Evolutionary conservation across 139 green algal genomes (phyloP).

Genomic region (Closterium sp.): DNA sequence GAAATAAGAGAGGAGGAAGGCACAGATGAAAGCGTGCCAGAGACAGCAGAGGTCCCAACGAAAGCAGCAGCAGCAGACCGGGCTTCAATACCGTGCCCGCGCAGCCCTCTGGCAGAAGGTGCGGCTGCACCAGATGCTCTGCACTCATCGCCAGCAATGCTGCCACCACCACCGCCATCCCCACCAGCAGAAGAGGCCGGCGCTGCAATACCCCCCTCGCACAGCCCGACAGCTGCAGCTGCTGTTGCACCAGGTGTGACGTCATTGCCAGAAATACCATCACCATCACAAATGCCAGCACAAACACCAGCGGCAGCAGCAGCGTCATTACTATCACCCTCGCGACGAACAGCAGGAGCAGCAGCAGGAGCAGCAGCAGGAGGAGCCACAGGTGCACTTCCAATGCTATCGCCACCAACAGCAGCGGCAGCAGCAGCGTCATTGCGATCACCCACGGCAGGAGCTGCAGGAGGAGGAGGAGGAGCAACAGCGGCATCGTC

Average conservation of each 20-base stretch:
- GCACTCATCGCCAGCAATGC: not conserved
- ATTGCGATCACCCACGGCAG: no score
- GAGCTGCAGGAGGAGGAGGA: no score
- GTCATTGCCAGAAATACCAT: not conserved
- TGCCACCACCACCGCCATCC: no score
- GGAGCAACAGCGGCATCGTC: not conserved
- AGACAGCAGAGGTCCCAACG: not conserved
- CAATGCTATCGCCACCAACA: no score
- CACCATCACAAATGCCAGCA: no score
- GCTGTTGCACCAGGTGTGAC: not conserved
- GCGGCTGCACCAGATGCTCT: not conserved
- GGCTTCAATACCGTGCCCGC: not conserved
- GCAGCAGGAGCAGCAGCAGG: no score
- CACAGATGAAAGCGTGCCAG: not conserved
- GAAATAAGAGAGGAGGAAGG: not conserved
- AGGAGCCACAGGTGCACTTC: no score
- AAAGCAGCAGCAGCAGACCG: not conserved
- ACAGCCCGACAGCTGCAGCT: not conserved
- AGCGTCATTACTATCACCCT: no score
- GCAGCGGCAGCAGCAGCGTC: no score
- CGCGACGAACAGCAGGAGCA: no score
- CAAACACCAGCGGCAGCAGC: no score
- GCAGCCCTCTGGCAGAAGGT: not conserved
- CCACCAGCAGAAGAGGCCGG: not conserved
- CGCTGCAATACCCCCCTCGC: not conserved